phyloP scores from a whole-genome alignment of 306 rosid species.

The Prinsepia uniflora region DNA sequence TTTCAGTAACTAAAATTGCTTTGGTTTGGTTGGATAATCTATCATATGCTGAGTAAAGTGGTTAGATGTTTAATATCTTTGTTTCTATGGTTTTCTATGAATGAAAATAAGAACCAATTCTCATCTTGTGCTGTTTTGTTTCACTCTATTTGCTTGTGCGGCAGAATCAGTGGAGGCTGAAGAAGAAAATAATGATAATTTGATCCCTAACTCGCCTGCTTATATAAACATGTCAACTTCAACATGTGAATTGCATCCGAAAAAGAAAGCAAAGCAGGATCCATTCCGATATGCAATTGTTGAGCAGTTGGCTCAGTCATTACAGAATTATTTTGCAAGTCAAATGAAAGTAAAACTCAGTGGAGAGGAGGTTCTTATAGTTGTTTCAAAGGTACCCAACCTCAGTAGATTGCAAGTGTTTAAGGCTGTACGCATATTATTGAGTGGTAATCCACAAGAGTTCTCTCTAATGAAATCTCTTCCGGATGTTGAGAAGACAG shows the following conservation, averaged over 20 bases:
- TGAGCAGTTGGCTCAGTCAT: background rate
- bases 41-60: no score
- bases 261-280: background rate
- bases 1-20: no score
- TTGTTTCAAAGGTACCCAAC: constrained; percentile 2
- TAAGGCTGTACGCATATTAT: background rate
- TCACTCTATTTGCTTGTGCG: background rate
- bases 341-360: background rate
- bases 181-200: background rate
- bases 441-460: constrained; percentile 4
- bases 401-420: constrained; percentile 1
- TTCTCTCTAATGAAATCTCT: constrained; percentile 5
- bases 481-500: background rate
- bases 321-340: background rate
- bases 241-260: background rate
- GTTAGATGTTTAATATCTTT: no score
- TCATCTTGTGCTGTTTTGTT: background rate
- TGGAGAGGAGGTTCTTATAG: constrained; percentile 1
- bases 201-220: background rate
- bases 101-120: no score
- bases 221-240: background rate
- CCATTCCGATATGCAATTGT: background rate
- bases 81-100: no score
- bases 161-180: background rate
- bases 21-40: no score